Conservation (phyloP, 1,284 basidiomycete genomes). For the Marasmius fiardii region DNA sequence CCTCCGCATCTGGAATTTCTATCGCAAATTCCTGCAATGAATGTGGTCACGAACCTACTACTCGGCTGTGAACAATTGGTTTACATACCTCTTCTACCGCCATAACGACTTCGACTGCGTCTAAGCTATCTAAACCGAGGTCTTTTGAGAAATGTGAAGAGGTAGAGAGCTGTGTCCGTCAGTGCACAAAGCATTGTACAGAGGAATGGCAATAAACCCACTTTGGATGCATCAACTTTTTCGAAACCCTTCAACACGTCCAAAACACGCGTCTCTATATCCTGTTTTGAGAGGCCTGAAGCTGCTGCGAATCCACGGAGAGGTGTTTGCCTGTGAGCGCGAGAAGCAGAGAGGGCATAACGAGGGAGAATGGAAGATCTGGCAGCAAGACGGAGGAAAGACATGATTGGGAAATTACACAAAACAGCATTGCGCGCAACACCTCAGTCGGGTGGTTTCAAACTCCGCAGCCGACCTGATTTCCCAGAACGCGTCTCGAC, state of each 20-base stretch:
- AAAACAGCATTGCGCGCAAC: neutral
- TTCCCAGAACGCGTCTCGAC: neutral
- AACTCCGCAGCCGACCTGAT: neutral
- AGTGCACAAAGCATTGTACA: conserved; percentile 12
- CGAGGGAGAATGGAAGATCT: conserved; percentile 38
- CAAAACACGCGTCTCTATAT: conserved; percentile 80
- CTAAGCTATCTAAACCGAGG: conserved; percentile 94
- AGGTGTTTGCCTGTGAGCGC: conserved; percentile 21
- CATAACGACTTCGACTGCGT: conserved; percentile 99
- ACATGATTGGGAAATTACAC: conserved; percentile 32
- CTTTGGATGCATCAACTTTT: conserved; percentile 88
- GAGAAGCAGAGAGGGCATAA: conserved; percentile 24
- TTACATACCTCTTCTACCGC: conserved; percentile 90
- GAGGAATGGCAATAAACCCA: conserved; percentile 28
- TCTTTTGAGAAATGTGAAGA: conserved; percentile 82
- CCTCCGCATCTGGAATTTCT: conserved; percentile 97
- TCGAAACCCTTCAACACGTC: conserved; percentile 94
- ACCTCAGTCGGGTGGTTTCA: neutral
- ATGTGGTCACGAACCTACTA: conserved; percentile 8
- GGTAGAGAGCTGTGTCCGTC: conserved; percentile 58
- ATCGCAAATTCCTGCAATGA: conserved; percentile 73
- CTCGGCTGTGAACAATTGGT: conserved; percentile 1
- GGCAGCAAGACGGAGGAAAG: conserved; percentile 46
- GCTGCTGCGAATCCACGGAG: conserved; percentile 73
- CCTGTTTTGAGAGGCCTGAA: conserved; percentile 69